These are phyloP conservation scores for Debaryomyces prosopidis DNA, from an alignment of 805 yeast genomes.

Conservation along the genomic window DNA sequence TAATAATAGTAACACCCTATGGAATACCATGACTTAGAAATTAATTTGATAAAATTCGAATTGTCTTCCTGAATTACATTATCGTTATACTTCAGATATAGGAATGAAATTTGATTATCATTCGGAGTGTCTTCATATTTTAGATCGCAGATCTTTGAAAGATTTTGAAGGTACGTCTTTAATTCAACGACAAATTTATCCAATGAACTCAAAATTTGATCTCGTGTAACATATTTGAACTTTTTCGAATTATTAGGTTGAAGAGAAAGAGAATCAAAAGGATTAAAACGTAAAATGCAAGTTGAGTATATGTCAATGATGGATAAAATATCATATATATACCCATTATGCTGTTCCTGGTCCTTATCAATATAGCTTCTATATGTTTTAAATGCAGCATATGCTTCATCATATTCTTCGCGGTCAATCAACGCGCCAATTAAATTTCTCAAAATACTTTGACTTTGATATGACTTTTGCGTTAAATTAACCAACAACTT, in stretches of 20 bases:
- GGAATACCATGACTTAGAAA: conserved; percentile 39
- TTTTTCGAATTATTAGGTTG: conserved; percentile 11
- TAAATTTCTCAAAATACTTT: conserved; percentile 29
- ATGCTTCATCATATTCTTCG: conserved; percentile 43
- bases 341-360: conserved; percentile 29
- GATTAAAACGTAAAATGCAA: conserved; percentile 37
- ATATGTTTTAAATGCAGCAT: conserved; percentile 42
- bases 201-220: conserved; percentile 20
- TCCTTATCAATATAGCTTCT: conserved; percentile 33
- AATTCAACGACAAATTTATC: conserved; percentile 18
- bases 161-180: conserved; percentile 20
- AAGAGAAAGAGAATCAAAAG: conserved; percentile 26
- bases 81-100: conserved; percentile 34
- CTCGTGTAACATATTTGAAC: conserved; percentile 26
- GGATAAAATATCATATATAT: conserved; percentile 30
- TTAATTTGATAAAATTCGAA: conserved; percentile 24
- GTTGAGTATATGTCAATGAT: conserved; percentile 33
- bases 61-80: conserved; percentile 27
- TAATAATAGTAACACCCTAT: conserved; percentile 34
- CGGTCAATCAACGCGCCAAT: conserved; percentile 32
- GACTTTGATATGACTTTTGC: conserved; percentile 38
- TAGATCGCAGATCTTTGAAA: conserved; percentile 24
- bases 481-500: conserved; percentile 30
- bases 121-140: conserved; percentile 23
- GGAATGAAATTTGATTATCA: conserved; percentile 29